Base-by-base conservation (phyloP, 768 basidiomycete species). In the Hygrocybe punicea region DNA sequence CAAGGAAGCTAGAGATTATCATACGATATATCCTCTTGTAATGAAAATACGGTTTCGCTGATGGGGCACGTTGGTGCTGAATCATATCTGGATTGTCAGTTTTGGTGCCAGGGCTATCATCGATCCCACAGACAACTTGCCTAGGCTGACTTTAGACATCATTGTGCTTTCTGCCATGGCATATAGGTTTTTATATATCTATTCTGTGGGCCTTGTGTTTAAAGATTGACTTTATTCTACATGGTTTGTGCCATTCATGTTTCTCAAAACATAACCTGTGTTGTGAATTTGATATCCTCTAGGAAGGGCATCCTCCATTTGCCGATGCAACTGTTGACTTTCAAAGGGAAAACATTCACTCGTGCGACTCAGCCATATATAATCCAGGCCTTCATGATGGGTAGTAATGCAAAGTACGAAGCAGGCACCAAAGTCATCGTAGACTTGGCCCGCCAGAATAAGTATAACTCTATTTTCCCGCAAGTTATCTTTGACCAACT, bases 191-290 rank as follows among this genome's bases (percentile, higher is more conserved):
- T 10, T n/a, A 39, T 14, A 23, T 24, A 17, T 24, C 50, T 40
- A 39, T 25, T 49, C 16, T 51, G 36, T 47, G n/a, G 42, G 21
- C 24, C 42, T 53, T 14, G 58, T 23, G 17, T 47, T 51, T 50
- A 50, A 21, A 76, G 78, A 8, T 59, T 80, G 40, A 81, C 81
- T 62, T 78, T 77, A 1, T 80, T 78, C 63, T 79, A 80, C 57
- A 67, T 62, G 50, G 75, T 74, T 16, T 9, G 17, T 52, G 9
- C 10, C 10, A n/a, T 39, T 39, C 33, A n/a, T n/a, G n/a, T 34
- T 16, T 9, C 33, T 7, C 3, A 35, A 16, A 23, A 4, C 33
- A 10, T 4, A 14, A 42, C 14, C 40, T 6, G 14, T 10, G 6
- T 16, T 24, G 23, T n/a, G 29, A 37, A 6, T 6, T 52, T 35